Evolutionary conservation across 495 filamentous ascomycete genomes (phyloP), one percentile per base, ranked within the genome.

Genomic region (Talaromyces adpressus): DNA sequence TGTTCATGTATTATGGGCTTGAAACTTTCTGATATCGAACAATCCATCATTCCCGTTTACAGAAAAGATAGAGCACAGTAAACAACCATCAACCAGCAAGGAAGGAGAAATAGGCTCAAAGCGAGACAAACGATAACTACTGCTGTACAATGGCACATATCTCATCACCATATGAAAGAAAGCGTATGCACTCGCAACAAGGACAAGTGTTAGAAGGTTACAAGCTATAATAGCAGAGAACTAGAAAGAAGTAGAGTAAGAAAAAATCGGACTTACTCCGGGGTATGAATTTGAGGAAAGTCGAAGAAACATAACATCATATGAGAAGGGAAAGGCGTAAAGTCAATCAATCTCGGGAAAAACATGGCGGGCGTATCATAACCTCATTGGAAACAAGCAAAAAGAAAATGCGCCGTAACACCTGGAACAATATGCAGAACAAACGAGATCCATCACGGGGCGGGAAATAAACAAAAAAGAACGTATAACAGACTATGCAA

Each of bases 401-500:
- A 47, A 22, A 52, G 29, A 66, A 68, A 53, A 47, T 49, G 73
- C 76, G 66, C 70, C 67, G 62, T 62, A 65, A 63, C 72, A 73
- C 69, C 71, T 66, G 66, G 30, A 36, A 58, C 56, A 32, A 58
- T 64, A 30, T 70, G 64, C 65, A 63, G 58, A 64, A 58, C 57
- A 65, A 70, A 65, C 62, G 62, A 66, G 68, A 25, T 29, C 41
- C 36, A n/a, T 59, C 30, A 49, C 6, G 23, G 22, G 25, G 12
- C 58, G 29, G 29, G 32, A 47, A 51, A 58, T 58, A 63, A 6
- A n/a, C 20, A 45, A 64, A 67, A 67, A 9, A 64, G 61, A 66
- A 62, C 65, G 68, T 58, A 69, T 47, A 57, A 63, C 18, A 62
- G 45, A 72, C 78, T 71, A 82, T 66, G 72, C 77, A 63, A 82